phyloP scores from a whole-genome alignment of 768 basidiomycete genomes.

The Holtermanniella nyarrowii region DNA sequence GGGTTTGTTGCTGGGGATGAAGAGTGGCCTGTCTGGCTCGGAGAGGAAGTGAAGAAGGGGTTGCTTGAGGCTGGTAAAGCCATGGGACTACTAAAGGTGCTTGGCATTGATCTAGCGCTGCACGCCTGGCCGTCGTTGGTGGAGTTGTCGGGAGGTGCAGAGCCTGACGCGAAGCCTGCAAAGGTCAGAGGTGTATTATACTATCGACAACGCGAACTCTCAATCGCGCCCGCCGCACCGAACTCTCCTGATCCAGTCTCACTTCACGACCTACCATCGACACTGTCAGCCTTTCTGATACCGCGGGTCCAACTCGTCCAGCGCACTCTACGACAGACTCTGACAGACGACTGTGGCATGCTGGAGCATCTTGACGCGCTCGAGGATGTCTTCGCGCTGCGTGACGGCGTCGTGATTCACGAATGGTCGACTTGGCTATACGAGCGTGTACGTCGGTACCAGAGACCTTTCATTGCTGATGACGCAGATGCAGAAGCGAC shows the following conservation, averaged over 20 bases:
- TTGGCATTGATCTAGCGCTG: constrained; percentile 7
- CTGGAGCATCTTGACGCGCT: constrained; percentile 31
- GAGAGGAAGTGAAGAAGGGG: constrained; percentile 3
- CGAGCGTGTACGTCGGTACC: constrained; percentile 14
- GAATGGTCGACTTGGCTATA: constrained; percentile 23
- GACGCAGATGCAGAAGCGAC: constrained; percentile 2
- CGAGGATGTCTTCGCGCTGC: constrained; percentile 22
- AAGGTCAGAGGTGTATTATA: neutral
- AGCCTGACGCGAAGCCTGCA: neutral
- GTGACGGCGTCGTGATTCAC: constrained; percentile 9
- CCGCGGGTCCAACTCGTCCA: constrained; percentile 17
- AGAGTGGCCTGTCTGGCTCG: constrained; percentile 23
- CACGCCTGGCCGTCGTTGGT: constrained; percentile 1
- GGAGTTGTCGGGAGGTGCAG: neutral
- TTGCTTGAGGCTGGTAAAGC: constrained; percentile 31
- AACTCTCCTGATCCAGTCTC: too few relatives aligned
- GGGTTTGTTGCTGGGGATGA: constrained; percentile 14
- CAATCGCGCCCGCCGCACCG: constrained; percentile 3
- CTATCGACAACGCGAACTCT: neutral
- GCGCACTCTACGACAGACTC: constrained; percentile 16
- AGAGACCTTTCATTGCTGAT: neutral
- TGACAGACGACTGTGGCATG: constrained; percentile 32
- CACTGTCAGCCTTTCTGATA: constrained; percentile 1
- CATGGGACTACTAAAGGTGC: constrained; percentile 12
- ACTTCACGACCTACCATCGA: too few relatives aligned